Base-by-base conservation (phyloP, 2,329 filamentous ascomycete genomes). In the Fusarium brachygibbosum region DNA sequence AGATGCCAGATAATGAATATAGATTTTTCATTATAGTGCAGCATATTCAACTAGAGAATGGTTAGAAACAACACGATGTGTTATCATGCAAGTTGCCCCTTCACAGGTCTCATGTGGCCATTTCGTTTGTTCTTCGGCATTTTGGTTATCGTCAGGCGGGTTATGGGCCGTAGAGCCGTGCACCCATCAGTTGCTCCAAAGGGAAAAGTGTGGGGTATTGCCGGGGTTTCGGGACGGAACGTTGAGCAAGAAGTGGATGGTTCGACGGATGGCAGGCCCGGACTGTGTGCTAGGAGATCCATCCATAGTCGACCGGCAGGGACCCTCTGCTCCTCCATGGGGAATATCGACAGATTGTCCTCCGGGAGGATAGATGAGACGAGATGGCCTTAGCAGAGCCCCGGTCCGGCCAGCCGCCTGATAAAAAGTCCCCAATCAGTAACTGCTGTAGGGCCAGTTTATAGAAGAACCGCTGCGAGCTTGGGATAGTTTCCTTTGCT, bases 181-280 rank as follows among this genome's bases (percentile, higher is more conserved):
- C 57, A 66, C 40, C 59, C 71, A 65, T 69, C 54, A 58, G 49
- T 40, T 65, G 23, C 63, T 51, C 14, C 38, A 69, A 71, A 42
- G 34, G 64, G 68, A 40, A 70, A 66, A 23, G 52, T 73, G 66
- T 73, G 69, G 73, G 68, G 71, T 60, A 54, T 46, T 56, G 55
- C 68, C 73, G 73, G 73, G 68, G 69, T 70, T 73, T 75, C 73
- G 73, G 73, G 73, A 71, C 73, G 73, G 72, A 71, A 51, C 50
- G 49, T 59, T 59, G 49, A 58, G 45, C 55, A 37, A 53, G 58
- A 52, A 73, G 60, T 63, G 58, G 58, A 63, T 63, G 65, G 53
- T 64, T 58, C 50, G 62, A 57, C 73, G 73, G 73, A 75, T 75
- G 73, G 58, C 61, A 75, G 73, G 73, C 65, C 73, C 73, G 73